Evolutionary conservation across 169 alveolate species (phyloP), one percentile per base, ranked within the genome.

Genomic region (Plasmodium gallinaceum): DNA sequence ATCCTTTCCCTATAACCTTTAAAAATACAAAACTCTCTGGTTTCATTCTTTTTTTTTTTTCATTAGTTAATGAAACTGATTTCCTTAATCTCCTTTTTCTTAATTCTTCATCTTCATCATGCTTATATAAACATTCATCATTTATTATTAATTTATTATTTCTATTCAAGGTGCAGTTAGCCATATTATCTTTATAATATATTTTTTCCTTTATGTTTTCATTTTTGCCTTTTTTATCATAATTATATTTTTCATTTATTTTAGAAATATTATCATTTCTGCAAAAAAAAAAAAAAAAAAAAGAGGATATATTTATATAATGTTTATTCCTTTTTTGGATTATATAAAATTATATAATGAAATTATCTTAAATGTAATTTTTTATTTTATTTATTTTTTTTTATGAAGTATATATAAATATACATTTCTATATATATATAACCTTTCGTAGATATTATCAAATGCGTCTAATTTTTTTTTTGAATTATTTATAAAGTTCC

Each of bases 1-100:
- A 96, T 2, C 99, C 99, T 83, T 96, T 95, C 7, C 99, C 99
- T 18, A 97, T 93, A 73, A 96, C 95, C 39, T 96, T 94, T 65
- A 95, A 93, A 12, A 97, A 97, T 57, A 94, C 96, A 93, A 96
- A 97, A 76, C 95, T 95, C 32, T 94, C 97, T 14, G 94, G 90
- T 26, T 64, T 80, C 26, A 80, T 18, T 7, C 48, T 12, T 37
- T 69, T 68, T 22, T 72, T 80, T 45, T 62, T 80, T 32, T 72
- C 72, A 80, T 80, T 37, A 5, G 90, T 66, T 43, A 80, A 32
- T 7, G 90, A 69, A 2, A 80, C 16, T 7, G 83, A 68, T 66
- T 68, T 80, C 5, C 90, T 10, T 9, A 37, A 7, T 71, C 32
- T 54, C 26, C 46, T 46, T 58, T 54, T 80, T 9, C 42, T 37